Conservation (phyloP, 2,329 filamentous ascomycete species). For the Colletotrichum shisoi region DNA sequence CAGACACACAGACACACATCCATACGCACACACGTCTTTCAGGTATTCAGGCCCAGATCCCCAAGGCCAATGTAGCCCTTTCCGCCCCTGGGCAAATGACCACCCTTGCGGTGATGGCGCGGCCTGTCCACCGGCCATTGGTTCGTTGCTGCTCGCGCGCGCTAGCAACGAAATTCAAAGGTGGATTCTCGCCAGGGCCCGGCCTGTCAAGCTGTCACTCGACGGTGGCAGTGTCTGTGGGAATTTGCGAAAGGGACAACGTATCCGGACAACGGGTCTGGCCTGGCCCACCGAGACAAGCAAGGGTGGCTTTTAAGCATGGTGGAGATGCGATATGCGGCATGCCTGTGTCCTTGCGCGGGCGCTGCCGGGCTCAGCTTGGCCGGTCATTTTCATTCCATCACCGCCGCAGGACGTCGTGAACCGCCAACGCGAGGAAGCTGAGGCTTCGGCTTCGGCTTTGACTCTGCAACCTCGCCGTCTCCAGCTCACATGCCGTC, state of each 20-base stretch:
- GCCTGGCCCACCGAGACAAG: conserved; percentile 6
- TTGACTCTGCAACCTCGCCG: conserved; percentile 3
- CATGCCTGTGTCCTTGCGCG: conserved; percentile 29
- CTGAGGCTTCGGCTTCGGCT: conserved; percentile 9
- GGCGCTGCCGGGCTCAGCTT: conserved; percentile 15
- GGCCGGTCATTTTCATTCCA: neutral
- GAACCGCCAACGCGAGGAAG: neutral
- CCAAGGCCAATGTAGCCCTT: conserved; percentile 19
- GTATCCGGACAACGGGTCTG: conserved; percentile 20
- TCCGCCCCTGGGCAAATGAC: conserved; percentile 24
- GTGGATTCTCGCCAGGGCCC: conserved; percentile 33
- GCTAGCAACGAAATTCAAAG: conserved; percentile 34
- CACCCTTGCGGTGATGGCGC: conserved; percentile 33
- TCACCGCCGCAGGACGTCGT: conserved; percentile 1
- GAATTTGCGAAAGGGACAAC: conserved; percentile 30
- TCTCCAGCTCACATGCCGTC: conserved; percentile 15
- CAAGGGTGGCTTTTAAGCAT: conserved; percentile 38
- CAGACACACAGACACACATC: neutral
- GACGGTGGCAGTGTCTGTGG: conserved; percentile 38
- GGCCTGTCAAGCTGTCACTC: conserved; percentile 37
- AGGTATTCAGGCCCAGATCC: conserved; percentile 19
- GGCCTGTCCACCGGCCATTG: conserved; percentile 32
- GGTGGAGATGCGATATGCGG: conserved; percentile 37
- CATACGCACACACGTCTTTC: neutral
- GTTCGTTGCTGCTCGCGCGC: conserved; percentile 29